phyloP scores from a whole-genome alignment of 495 filamentous ascomycete species.

The Darksidea phi region DNA sequence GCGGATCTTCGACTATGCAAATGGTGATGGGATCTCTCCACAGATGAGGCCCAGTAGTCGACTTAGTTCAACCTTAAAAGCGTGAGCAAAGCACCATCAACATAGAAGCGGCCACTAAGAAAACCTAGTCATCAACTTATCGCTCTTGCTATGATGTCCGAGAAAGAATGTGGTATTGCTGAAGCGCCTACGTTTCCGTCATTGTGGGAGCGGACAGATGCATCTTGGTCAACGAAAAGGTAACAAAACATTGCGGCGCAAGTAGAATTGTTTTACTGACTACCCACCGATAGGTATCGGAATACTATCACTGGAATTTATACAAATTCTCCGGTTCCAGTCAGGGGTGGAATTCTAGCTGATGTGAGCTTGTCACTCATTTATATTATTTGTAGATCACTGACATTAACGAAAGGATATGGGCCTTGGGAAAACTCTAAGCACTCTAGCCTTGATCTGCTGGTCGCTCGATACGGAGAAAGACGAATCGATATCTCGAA shows the following conservation, averaged over 20 bases:
- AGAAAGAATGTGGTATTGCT: background rate
- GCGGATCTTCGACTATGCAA: too few relatives aligned
- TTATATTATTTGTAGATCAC: background rate
- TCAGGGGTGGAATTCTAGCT: background rate
- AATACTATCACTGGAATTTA: background rate
- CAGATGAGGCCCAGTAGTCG: background rate
- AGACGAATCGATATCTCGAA: background rate
- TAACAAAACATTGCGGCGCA: too few relatives aligned
- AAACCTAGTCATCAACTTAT: background rate
- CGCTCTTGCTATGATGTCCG: background rate
- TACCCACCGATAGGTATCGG: background rate
- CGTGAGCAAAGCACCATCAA: background rate
- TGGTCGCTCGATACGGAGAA: conserved; percentile 30
- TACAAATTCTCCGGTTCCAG: background rate
- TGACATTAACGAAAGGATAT: conserved; percentile 36
- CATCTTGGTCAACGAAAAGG: too few relatives aligned
- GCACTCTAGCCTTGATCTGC: conserved; percentile 32
- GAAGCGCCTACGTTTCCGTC: background rate
- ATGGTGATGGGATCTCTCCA: too few relatives aligned
- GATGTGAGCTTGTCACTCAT: background rate
- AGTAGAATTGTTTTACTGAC: background rate
- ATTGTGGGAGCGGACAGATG: background rate
- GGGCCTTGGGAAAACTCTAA: conserved; percentile 42
- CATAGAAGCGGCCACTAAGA: background rate
- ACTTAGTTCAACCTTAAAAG: background rate